These are phyloP conservation scores for Epichloe festucae DNA, from an alignment of 2,329 filamentous ascomycete species.

Conservation along the genomic window DNA sequence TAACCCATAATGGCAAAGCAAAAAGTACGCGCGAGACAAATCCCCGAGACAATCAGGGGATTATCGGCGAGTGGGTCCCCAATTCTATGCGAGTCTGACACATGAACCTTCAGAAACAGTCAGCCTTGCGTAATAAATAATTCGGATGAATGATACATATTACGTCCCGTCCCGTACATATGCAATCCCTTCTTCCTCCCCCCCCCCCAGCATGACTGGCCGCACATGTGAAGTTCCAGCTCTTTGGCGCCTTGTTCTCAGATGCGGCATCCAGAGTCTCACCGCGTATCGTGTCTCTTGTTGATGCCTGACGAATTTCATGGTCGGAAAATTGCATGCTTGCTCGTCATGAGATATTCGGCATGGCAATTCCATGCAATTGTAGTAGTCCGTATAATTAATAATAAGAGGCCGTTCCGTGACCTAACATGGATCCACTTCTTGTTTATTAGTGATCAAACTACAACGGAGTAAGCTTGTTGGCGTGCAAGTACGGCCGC, in stretches of 20 bases:
- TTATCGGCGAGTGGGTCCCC: not conserved
- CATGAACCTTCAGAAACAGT: not conserved
- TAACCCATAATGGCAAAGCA: too few species aligned
- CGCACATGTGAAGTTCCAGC: not conserved
- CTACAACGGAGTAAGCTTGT: too few species aligned
- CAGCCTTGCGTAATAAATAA: not conserved
- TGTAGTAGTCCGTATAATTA: not conserved
- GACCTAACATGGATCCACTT: not conserved
- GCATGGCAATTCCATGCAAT: not conserved
- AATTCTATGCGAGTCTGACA: not conserved
- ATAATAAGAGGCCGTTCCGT: too few species aligned
- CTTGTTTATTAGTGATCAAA: not conserved
- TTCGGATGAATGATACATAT: not conserved
- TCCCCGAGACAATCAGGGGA: too few species aligned
- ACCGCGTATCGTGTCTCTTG: not conserved
- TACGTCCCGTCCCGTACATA: not conserved
- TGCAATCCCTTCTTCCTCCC: not conserved
- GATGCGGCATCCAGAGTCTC: not conserved
- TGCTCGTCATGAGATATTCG: not conserved
- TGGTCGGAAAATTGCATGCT: not conserved
- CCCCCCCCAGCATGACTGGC: not conserved
- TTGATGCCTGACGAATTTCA: not conserved
- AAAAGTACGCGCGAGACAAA: too few species aligned
- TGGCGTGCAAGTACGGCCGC: not conserved
- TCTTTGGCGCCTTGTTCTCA: not conserved